Percentiles rank a stretch among this genome's conserved stretches.
Evolutionary conservation across 139 green algal species (phyloP).

Genomic region (Edaphochlamys debaryana): DNA sequence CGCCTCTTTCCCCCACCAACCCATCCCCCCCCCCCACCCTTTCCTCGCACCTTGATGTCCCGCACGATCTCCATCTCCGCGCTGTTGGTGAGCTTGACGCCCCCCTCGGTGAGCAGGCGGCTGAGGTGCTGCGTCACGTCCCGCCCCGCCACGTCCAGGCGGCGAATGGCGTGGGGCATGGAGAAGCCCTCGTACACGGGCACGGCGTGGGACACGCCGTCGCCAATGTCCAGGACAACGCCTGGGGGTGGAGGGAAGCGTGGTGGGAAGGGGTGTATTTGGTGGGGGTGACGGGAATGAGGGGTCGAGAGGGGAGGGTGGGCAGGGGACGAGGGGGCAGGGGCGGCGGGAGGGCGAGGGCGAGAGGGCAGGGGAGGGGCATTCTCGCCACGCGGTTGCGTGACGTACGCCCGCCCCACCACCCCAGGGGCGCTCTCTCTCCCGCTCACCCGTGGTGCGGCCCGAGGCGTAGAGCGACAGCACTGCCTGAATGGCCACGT

Average conservation of each 20-base stretch:
- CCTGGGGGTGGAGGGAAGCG: too few species aligned
- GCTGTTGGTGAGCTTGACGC: constrained; percentile 91
- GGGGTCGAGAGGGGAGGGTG: too few species aligned
- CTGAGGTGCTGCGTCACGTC: constrained; percentile 95
- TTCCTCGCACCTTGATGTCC: constrained; percentile 80
- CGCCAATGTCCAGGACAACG: constrained; percentile 94
- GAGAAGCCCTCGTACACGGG: constrained; percentile 90
- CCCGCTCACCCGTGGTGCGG: constrained; percentile 94
- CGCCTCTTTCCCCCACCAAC: too few species aligned
- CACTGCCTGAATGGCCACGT: constrained; percentile 92
- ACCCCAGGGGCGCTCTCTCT: too few species aligned
- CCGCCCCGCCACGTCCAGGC: constrained; percentile 92
- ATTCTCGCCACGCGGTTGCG: too few species aligned
- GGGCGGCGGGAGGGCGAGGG: too few species aligned
- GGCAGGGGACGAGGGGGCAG: too few species aligned
- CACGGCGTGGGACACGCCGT: constrained; percentile 90
- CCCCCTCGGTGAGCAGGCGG: constrained; percentile 87
- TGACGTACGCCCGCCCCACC: too few species aligned
- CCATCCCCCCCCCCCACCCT: too few species aligned
- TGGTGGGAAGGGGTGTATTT: too few species aligned
- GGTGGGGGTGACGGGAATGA: too few species aligned
- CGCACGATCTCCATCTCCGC: constrained; percentile 95
- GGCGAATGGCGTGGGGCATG: constrained; percentile 92
- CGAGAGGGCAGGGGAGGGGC: too few species aligned
- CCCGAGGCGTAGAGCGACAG: constrained; percentile 95